phyloP scores from a whole-genome alignment of 2,329 filamentous ascomycete species.

The Trichoderma cornu-damae region DNA sequence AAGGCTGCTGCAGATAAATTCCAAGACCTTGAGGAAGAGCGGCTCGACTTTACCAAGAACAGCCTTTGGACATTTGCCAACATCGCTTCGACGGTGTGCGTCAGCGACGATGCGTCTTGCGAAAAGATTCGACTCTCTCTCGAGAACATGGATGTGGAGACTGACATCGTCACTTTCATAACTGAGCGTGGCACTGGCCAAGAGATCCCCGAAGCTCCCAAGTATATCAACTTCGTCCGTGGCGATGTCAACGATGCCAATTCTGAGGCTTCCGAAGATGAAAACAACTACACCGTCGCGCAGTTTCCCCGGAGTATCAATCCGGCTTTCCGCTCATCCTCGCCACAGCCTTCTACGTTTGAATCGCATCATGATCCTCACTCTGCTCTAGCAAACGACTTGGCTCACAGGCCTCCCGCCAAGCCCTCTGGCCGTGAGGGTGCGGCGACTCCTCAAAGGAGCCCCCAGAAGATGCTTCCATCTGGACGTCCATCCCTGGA shows the following conservation, averaged over 20 bases:
- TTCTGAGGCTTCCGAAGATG: slow-evolving; percentile 81
- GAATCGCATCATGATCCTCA: slow-evolving; percentile 89
- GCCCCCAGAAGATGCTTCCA: slow-evolving; percentile 18
- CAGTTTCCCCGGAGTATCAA: slow-evolving; percentile 96
- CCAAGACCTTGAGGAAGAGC: slow-evolving; percentile 95
- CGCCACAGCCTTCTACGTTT: slow-evolving; percentile 87
- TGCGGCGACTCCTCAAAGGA: slow-evolving; percentile 49
- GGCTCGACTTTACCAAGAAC: slow-evolving; percentile 94
- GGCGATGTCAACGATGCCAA: slow-evolving; percentile 76
- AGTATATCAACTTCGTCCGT: slow-evolving; percentile 97
- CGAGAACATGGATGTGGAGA: slow-evolving; percentile 94
- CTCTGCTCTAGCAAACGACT: slow-evolving; percentile 63
- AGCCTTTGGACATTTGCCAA: slow-evolving; percentile 98
- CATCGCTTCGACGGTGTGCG: slow-evolving; percentile 92
- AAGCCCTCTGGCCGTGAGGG: slow-evolving; percentile 46
- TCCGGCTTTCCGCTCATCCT: slow-evolving; percentile 90
- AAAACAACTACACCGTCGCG: slow-evolving; percentile 78
- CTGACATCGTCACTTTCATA: slow-evolving; percentile 88
- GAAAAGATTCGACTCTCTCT: slow-evolving; percentile 92
- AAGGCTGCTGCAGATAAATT: slow-evolving; percentile 98
- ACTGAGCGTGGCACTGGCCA: slow-evolving; percentile 84
- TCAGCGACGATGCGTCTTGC: slow-evolving; percentile 93
- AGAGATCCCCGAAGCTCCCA: slow-evolving; percentile 94
- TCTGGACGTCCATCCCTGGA: slow-evolving; percentile 21
- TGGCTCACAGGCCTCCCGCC: slow-evolving; percentile 53